phyloP scores from a whole-genome alignment of 108 stramenopile genomes.

The Cyclotella atomus region DNA sequence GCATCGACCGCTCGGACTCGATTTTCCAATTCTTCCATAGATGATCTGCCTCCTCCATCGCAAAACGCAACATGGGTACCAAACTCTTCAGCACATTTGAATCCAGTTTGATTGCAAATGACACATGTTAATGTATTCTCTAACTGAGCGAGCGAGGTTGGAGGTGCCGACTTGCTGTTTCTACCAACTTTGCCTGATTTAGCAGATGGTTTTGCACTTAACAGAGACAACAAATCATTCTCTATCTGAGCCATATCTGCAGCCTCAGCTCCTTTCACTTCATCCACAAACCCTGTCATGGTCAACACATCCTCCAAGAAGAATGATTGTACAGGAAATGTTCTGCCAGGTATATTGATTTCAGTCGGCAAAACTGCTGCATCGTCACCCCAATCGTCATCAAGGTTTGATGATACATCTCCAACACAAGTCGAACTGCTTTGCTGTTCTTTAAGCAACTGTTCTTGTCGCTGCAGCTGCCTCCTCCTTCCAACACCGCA shows the following conservation, averaged over 20 bases:
- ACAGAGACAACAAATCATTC: conserved; percentile 45
- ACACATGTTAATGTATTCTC: conserved; percentile 51
- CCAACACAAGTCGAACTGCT: background rate
- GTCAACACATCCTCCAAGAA: conserved; percentile 77
- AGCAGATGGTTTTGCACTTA: conserved; percentile 14
- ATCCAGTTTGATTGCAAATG: conserved; percentile 60
- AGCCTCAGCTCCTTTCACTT: conserved; percentile 27
- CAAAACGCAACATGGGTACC: conserved; percentile 72
- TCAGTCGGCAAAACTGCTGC: conserved; percentile 53
- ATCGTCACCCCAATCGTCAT: conserved; percentile 30
- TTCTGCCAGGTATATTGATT: conserved; percentile 82
- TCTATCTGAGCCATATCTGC: conserved; percentile 56
- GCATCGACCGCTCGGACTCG: conserved; percentile 29
- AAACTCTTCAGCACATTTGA: conserved; percentile 56
- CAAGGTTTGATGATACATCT: background rate
- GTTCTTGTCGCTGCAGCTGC: background rate
- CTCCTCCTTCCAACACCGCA: conserved; percentile 31
- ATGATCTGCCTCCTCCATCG: conserved; percentile 38
- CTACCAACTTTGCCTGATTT: conserved; percentile 2
- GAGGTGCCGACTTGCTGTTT: background rate
- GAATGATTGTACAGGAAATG: conserved; percentile 80
- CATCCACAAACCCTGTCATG: conserved; percentile 62
- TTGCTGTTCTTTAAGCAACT: background rate
- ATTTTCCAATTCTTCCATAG: conserved; percentile 46
- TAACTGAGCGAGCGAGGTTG: background rate